Percentiles rank a stretch among this genome's conserved stretches.
These are phyloP conservation scores for Elsinoe necatrix DNA, from an alignment of 2,329 filamentous ascomycete species.

Conservation along the genomic window DNA sequence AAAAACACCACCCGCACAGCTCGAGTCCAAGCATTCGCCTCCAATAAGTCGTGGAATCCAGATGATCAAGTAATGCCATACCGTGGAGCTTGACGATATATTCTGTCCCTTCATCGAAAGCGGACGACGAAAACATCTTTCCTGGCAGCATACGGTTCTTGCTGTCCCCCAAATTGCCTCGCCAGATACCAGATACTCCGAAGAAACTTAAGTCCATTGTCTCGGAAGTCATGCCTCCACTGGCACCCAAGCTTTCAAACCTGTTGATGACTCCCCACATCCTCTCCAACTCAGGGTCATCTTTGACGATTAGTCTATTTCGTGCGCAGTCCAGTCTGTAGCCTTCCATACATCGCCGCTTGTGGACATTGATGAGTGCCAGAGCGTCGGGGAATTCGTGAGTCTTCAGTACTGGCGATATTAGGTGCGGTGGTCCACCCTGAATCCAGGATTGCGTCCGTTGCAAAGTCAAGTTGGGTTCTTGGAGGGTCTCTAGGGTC, in stretches of 20 bases:
- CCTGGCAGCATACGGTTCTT: slow-evolving; percentile 21
- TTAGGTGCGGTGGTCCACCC: background rate
- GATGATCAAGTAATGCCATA: slow-evolving; percentile 55
- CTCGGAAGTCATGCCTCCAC: slow-evolving; percentile 61
- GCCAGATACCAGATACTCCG: slow-evolving; percentile 66
- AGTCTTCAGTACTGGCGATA: slow-evolving; percentile 9
- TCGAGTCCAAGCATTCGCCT: slow-evolving; percentile 68
- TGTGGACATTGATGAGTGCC: slow-evolving; percentile 30
- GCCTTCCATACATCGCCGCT: slow-evolving; percentile 49
- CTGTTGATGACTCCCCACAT: slow-evolving; percentile 70
- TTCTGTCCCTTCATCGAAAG: slow-evolving; percentile 42
- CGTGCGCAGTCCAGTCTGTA: slow-evolving; percentile 50
- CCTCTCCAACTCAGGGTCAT: slow-evolving; percentile 67
- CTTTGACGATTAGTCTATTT: slow-evolving; percentile 59
- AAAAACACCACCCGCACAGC: slow-evolving; percentile 63
- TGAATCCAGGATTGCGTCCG: slow-evolving; percentile 13
- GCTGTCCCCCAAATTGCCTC: slow-evolving; percentile 45
- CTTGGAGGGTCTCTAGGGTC: slow-evolving; percentile 6
- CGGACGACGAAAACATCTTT: slow-evolving; percentile 20
- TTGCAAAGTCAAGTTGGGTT: slow-evolving; percentile 6
- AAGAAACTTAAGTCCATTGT: slow-evolving; percentile 67
- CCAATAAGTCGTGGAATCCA: slow-evolving; percentile 55
- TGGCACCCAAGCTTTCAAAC: slow-evolving; percentile 53
- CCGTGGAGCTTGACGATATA: slow-evolving; percentile 55
- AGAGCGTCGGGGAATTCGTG: slow-evolving; percentile 16